Conservation (phyloP, 805 yeast genomes). For the Yarrowia osloensis region DNA sequence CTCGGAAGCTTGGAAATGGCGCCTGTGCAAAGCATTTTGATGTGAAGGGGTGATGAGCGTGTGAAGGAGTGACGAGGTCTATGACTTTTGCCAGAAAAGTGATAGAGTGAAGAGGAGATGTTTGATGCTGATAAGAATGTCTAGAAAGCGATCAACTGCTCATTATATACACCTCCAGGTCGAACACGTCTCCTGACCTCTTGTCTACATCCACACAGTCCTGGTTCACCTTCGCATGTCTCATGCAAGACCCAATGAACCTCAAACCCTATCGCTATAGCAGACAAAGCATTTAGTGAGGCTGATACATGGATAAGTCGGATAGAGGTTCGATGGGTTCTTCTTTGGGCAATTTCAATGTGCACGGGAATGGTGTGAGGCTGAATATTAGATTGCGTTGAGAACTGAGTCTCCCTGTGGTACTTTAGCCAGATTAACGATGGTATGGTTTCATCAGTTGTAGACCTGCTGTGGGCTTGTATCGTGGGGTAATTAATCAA, state of each 20-base stretch:
- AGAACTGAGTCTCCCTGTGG: too few species aligned
- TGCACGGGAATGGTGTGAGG: too few species aligned
- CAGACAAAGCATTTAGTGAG: not conserved
- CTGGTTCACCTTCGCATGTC: not conserved
- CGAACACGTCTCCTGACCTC: not conserved
- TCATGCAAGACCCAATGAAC: constrained; percentile 1
- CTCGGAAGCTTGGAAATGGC: constrained; percentile 3
- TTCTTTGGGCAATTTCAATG: not conserved
- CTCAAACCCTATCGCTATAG: not conserved
- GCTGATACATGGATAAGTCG: not conserved
- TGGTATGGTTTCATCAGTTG: too few species aligned
- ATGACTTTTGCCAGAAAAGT: not conserved
- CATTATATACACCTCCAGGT: not conserved
- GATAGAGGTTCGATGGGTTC: not conserved
- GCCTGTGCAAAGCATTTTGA: constrained; percentile 11
- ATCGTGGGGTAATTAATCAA: too few species aligned
- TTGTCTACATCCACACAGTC: not conserved
- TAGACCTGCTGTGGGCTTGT: too few species aligned
- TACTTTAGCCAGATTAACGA: too few species aligned
- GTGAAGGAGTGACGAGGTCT: not conserved
- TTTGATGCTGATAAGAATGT: not conserved
- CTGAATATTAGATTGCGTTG: too few species aligned
- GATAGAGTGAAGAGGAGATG: not conserved
- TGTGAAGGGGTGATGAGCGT: not conserved
- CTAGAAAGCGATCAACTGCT: too few species aligned